These are phyloP conservation scores for Candida manassasensis DNA, from an alignment of 805 yeast genomes.

Conservation along the genomic window DNA sequence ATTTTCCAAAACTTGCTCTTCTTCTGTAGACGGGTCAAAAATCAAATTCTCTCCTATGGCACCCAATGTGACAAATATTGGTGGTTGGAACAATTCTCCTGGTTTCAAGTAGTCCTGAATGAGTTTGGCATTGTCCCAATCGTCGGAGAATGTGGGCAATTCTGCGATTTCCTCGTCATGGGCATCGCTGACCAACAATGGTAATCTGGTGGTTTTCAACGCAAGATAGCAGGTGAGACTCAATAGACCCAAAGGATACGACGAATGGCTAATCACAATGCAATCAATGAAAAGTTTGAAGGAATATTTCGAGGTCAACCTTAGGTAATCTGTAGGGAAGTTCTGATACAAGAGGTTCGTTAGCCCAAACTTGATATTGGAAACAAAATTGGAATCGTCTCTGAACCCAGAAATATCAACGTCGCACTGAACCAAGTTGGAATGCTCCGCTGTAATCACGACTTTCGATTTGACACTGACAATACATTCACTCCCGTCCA, in stretches of 20 bases:
- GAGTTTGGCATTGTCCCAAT: conserved; percentile 59
- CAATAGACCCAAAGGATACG: conserved; percentile 76
- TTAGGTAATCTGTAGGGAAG: conserved; percentile 50
- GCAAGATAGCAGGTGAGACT: conserved; percentile 83
- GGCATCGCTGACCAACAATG: conserved; percentile 63
- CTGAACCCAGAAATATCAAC: conserved; percentile 77
- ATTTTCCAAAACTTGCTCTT: conserved; percentile 82
- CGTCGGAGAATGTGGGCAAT: conserved; percentile 87
- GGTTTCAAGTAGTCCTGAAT: conserved; percentile 32
- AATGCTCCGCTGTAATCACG: conserved; percentile 37
- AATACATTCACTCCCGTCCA: conserved; percentile 91
- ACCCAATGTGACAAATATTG: conserved; percentile 73
- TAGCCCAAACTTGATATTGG: conserved; percentile 58
- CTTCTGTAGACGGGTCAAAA: conserved; percentile 85
- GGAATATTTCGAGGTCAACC: conserved; percentile 68
- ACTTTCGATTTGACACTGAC: conserved; percentile 88
- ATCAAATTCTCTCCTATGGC: conserved; percentile 63
- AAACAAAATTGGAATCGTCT: conserved; percentile 70
- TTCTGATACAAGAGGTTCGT: conserved; percentile 48
- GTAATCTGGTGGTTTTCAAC: conserved; percentile 69
- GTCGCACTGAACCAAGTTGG: conserved; percentile 63
- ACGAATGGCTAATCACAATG: conserved; percentile 67
- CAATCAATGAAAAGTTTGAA: conserved; percentile 78
- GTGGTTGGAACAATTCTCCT: conserved; percentile 51
- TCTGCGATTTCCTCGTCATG: conserved; percentile 76